Conservation (phyloP, 441 rosid genomes). For the Corymbia calophylla region DNA sequence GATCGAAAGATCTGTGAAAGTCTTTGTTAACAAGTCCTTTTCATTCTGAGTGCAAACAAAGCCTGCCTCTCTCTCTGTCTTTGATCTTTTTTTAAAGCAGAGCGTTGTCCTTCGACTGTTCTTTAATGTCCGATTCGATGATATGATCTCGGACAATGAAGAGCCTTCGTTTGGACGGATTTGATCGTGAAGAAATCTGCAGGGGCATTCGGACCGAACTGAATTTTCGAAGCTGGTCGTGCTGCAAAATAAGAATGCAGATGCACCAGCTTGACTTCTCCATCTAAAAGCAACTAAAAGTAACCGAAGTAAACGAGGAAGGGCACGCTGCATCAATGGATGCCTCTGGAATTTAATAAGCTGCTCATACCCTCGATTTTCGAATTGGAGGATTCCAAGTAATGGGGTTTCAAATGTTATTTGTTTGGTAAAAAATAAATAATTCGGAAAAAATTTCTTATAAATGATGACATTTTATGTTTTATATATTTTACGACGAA, state of each 20-base stretch:
- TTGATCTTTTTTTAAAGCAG: background rate
- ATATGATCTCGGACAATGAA: background rate
- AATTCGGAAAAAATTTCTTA: too few species aligned
- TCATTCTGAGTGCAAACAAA: background rate
- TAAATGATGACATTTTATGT: too few species aligned
- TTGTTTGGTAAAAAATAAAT: too few species aligned
- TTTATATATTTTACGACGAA: too few species aligned
- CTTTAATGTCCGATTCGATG: background rate
- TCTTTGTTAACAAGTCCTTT: background rate
- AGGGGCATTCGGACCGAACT: background rate
- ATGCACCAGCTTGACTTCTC: background rate
- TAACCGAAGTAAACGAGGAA: too few species aligned
- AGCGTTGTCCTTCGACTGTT: background rate
- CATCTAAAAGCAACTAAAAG: background rate
- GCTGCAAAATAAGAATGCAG: background rate
- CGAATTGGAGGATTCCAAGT: background rate
- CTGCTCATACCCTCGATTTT: background rate
- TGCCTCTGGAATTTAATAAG: background rate
- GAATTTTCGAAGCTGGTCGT: background rate
- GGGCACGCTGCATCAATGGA: background rate
- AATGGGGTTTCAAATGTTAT: too few species aligned
- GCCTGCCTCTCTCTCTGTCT: background rate
- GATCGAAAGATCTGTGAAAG: background rate
- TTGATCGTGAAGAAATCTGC: background rate
- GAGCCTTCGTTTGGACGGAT: background rate